Evolutionary conservation across 345 rosid species (phyloP).

Genomic region (Sisymbrium irio): DNA sequence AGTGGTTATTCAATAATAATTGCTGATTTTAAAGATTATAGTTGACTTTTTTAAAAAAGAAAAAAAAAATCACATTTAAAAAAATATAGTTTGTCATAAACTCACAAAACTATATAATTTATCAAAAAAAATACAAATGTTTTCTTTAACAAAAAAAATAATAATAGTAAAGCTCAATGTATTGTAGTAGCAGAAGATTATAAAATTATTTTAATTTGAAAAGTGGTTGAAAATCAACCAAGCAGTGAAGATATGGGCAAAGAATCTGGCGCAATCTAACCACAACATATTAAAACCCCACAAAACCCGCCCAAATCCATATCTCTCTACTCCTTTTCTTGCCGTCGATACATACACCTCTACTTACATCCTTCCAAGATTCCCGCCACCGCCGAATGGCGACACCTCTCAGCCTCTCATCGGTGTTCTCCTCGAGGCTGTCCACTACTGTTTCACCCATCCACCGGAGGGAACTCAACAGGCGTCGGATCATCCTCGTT

Average conservation of each 20-base stretch:
- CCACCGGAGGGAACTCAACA: not conserved
- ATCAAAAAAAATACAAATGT: no score
- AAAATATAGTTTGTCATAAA: no score
- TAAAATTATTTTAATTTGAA: no score
- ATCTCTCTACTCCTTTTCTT: not conserved
- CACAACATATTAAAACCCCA: constrained; percentile 21
- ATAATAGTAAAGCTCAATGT: no score
- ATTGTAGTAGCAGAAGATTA: no score
- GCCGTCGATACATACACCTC: constrained; percentile 31
- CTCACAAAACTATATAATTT: no score
- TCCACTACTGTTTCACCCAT: constrained; percentile 34
- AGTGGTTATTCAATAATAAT: not conserved
- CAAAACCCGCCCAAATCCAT: constrained; percentile 27
- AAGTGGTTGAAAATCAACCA: not conserved
- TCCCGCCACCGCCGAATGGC: constrained; percentile 18
- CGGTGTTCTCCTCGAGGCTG: constrained; percentile 39
- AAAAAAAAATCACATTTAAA: no score
- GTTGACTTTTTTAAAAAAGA: not conserved
- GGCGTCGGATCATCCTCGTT: constrained; percentile 24
- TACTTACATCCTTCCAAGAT: constrained; percentile 1
- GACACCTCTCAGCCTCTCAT: constrained; percentile 37
- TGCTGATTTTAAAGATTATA: not conserved
- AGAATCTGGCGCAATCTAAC: constrained; percentile 9
- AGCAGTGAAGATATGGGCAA: constrained; percentile 18
- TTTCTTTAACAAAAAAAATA: no score